Percentiles rank a stretch among this genome's conserved stretches.
phyloP scores from a whole-genome alignment of 176 grass and related monocot species.

The Juncus effusus region DNA sequence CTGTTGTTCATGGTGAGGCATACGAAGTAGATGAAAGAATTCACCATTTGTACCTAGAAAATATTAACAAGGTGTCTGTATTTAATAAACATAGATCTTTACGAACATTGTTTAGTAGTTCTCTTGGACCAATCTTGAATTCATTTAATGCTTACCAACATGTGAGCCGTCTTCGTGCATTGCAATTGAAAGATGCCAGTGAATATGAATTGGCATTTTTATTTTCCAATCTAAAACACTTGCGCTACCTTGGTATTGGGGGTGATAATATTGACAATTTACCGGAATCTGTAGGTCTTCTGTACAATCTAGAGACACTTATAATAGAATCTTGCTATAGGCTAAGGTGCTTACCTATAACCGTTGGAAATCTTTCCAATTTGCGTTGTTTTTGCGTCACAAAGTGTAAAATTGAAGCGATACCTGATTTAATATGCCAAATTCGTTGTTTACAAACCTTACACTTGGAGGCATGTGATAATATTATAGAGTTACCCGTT shows the following conservation, averaged over 20 bases:
- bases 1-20: neutral
- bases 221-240: slow-evolving; percentile 1
- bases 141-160: neutral
- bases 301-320: slow-evolving; percentile 13
- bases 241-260: slow-evolving; percentile 12
- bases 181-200: slow-evolving; percentile 7
- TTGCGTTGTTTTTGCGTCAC: slow-evolving; percentile 13
- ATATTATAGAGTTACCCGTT: neutral
- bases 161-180: neutral
- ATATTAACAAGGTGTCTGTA: neutral
- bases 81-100: neutral
- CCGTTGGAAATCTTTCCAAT: slow-evolving; percentile 6
- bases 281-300: neutral
- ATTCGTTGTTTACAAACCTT: slow-evolving; percentile 12
- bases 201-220: neutral
- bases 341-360: slow-evolving; percentile 5
- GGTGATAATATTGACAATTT: neutral
- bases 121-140: slow-evolving; percentile 16
- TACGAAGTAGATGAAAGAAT: neutral
- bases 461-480: neutral
- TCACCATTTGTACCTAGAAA: neutral
- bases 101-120: slow-evolving; percentile 2
- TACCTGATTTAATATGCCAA: slow-evolving; percentile 15
- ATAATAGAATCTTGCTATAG: neutral
- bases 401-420: neutral